These are phyloP conservation scores for Cryptococcus depauperatus DNA, from an alignment of 1,284 basidiomycete species.

Conservation along the genomic window DNA sequence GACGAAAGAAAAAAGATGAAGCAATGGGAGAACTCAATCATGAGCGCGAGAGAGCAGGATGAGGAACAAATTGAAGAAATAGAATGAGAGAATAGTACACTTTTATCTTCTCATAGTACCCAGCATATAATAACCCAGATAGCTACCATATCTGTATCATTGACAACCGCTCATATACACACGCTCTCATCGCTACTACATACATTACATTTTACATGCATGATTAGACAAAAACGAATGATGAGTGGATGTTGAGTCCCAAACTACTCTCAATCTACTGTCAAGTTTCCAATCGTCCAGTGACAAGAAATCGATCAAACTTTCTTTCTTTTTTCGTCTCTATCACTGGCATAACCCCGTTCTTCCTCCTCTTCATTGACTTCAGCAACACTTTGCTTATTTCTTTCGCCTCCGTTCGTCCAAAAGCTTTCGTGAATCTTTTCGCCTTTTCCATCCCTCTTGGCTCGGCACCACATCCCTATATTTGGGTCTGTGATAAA, in stretches of 20 bases:
- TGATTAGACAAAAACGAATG: background rate
- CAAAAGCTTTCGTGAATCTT: slow-evolving; percentile 36
- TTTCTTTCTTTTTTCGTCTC: slow-evolving; percentile 8
- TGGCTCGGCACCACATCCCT: slow-evolving; percentile 54
- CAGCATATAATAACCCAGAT: background rate
- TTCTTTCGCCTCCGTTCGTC: slow-evolving; percentile 8
- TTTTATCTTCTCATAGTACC: background rate
- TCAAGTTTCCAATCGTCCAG: background rate
- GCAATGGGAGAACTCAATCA: background rate
- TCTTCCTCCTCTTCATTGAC: slow-evolving; percentile 26
- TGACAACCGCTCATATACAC: background rate
- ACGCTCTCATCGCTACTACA: background rate
- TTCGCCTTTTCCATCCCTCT: slow-evolving; percentile 40
- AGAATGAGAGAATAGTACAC: background rate
- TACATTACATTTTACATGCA: background rate
- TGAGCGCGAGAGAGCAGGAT: background rate
- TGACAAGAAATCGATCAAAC: background rate
- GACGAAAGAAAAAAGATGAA: slow-evolving; percentile 3
- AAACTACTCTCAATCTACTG: background rate
- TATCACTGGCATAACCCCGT: slow-evolving; percentile 31
- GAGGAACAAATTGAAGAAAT: background rate
- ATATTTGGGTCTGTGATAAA: slow-evolving; percentile 86
- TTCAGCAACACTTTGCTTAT: background rate
- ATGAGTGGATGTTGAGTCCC: background rate
- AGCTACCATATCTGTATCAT: background rate